Base-by-base conservation (phyloP, 306 rosid species). In the Pyrus communis region DNA sequence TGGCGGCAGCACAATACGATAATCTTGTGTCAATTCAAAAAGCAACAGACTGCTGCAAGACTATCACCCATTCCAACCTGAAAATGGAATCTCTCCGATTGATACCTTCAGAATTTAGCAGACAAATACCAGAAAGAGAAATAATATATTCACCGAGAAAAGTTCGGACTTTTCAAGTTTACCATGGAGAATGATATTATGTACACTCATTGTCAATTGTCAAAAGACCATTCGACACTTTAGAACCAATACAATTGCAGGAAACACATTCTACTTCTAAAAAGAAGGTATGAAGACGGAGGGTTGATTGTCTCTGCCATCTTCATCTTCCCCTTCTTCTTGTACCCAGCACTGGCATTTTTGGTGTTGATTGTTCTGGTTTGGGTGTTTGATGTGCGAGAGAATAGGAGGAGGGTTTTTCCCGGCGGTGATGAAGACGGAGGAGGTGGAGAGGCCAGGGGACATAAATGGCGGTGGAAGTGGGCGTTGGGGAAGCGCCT, bases 31-130 rank as follows among this genome's bases (percentile, higher is more conserved):
- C 89, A 95, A 82, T 83, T 95, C 98, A 83, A 95, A 95, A 71
- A 95, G 89, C 80, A 95, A 74, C 98, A 95, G 69, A 95, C 97
- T 69, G 97, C 98, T 65, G 98, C 95, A 81, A 95, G 98, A 81
- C 96, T 95, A 30, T 97, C 96, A 69, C 97, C 97, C 98, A 95
- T 95, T 82, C 97, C 98, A 82, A 95, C 97, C 98, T 92, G 93
- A 83, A 87, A 85, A 86, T 69, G 71, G 71, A 73, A 83, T 49
- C 74, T 73, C 45, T 55, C 58, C 67, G 69, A 73, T 38, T 55
- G 38, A 46, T 2, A 69, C 13, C 38, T 45, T 15, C 30, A 61
- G 11, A 61, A 42, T 23, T 25, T 18, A 61, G 59, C 43, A 74
- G 22, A 43, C 2, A 72, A 0, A 33, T 35, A 19, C 22, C 11